These are phyloP conservation scores for Phalaenopsis hybrid DNA, from an alignment of 116 monocot genomes.

Conservation along the genomic window DNA sequence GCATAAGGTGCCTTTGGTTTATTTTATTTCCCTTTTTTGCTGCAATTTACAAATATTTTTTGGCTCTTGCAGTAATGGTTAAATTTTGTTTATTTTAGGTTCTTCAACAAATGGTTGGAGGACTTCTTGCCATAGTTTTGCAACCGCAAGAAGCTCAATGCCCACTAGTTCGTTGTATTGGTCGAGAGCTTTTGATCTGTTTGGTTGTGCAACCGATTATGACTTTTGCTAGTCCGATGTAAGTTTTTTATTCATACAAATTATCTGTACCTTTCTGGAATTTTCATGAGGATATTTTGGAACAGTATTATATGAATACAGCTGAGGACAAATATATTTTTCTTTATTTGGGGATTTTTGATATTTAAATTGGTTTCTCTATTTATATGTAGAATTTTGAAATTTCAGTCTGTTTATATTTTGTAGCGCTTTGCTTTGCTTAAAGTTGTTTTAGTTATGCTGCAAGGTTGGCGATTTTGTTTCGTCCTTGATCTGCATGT, in stretches of 20 bases:
- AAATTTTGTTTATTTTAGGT: conserved; percentile 40
- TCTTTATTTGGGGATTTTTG: neutral
- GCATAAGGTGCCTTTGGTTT: conserved; percentile 50
- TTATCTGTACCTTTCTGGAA: neutral
- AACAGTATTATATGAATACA: neutral
- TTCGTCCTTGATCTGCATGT: neutral
- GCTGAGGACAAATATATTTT: neutral
- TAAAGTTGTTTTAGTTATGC: neutral
- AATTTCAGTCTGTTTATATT: neutral
- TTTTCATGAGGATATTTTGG: neutral
- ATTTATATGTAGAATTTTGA: neutral
- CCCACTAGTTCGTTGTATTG: conserved; percentile 65
- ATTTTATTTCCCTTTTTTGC: neutral
- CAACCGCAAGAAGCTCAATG: conserved; percentile 73
- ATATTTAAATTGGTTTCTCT: neutral
- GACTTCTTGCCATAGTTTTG: conserved; percentile 63
- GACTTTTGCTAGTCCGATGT: conserved; percentile 86
- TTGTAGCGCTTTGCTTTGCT: neutral
- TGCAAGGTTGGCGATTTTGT: neutral
- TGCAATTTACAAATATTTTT: conserved; percentile 2
- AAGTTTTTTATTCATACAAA: conserved; percentile 25
- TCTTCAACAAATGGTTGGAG: conserved; percentile 78
- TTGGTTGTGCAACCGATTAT: conserved; percentile 86
- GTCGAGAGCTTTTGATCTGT: conserved; percentile 76
- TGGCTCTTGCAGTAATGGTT: neutral